phyloP scores from a whole-genome alignment of 192 early-diverging fungal species.

The Geranomyces michiganensis region DNA sequence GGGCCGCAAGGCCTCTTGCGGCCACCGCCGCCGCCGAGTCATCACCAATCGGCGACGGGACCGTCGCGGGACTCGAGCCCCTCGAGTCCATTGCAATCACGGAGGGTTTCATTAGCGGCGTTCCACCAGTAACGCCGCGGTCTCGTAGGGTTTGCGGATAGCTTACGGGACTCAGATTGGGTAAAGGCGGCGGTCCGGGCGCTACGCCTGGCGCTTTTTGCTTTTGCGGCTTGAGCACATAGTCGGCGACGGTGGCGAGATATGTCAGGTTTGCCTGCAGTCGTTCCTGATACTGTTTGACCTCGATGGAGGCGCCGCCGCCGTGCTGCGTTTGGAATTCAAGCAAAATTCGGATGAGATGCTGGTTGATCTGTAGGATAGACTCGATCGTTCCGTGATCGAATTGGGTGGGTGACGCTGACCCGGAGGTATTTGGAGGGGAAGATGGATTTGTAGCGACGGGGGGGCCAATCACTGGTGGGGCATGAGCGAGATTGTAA shows the following conservation, averaged over 20 bases:
- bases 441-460: too few species aligned
- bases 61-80: not conserved
- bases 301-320: not conserved
- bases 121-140: not conserved
- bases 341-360: slow-evolving; percentile 59
- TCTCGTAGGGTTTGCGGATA: not conserved
- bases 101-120: slow-evolving; percentile 5
- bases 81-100: slow-evolving; percentile 3
- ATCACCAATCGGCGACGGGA: not conserved
- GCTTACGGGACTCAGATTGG: not conserved
- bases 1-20: too few species aligned
- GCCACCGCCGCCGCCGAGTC: too few species aligned
- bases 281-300: slow-evolving; percentile 55
- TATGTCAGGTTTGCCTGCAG: slow-evolving; percentile 67
- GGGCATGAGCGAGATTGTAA: too few species aligned
- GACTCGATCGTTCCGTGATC: slow-evolving; percentile 12
- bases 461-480: too few species aligned
- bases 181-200: not conserved
- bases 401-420: not conserved
- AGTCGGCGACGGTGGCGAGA: slow-evolving; percentile 64
- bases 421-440: not conserved
- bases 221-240: slow-evolving; percentile 35
- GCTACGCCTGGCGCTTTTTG: not conserved
- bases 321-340: slow-evolving; percentile 56
- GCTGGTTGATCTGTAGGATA: slow-evolving; percentile 65